Evolutionary conservation across 129 eudicot genomes (phyloP).

Genomic region (Ambrosia artemisiifolia): DNA sequence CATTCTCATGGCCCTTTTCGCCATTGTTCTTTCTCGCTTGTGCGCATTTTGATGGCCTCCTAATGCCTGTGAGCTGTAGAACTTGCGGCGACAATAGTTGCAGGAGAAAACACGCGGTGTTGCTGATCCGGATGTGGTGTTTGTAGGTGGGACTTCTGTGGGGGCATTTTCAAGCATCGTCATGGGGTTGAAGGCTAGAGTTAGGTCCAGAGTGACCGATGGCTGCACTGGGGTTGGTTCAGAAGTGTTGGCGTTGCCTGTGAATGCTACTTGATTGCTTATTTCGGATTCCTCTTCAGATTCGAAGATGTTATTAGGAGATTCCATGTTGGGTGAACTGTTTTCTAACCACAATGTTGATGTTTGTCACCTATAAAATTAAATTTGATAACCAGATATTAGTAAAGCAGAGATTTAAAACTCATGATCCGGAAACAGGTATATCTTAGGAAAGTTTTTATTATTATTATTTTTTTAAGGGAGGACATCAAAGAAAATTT

Average conservation of each 20-base stretch:
- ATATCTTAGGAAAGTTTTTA: too few relatives aligned
- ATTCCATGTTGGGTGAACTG: constrained; percentile 38
- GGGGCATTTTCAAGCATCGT: constrained; percentile 23
- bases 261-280: constrained; percentile 48
- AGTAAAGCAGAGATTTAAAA: neutral
- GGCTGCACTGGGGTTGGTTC: constrained; percentile 24
- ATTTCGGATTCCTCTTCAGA: constrained; percentile 63
- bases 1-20: constrained; percentile 78
- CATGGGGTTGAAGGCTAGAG: constrained; percentile 48
- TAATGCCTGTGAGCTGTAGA: constrained; percentile 91
- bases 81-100: constrained; percentile 79
- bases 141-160: constrained; percentile 22
- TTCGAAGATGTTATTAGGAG: constrained; percentile 39
- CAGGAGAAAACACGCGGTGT: constrained; percentile 69
- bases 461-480: too few relatives aligned
- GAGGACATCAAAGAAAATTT: too few relatives aligned
- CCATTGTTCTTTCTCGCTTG: constrained; percentile 81
- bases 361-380: constrained; percentile 15
- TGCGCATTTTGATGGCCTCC: constrained; percentile 98
- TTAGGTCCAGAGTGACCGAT: constrained; percentile 48
- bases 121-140: constrained; percentile 28
- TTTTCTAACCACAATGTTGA: neutral
- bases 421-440: too few relatives aligned
- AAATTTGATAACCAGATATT: constrained; percentile 6
- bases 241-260: neutral